Evolutionary conservation across 2,329 filamentous ascomycete genomes (phyloP).

Genomic region (Hypoxylon sp.): DNA sequence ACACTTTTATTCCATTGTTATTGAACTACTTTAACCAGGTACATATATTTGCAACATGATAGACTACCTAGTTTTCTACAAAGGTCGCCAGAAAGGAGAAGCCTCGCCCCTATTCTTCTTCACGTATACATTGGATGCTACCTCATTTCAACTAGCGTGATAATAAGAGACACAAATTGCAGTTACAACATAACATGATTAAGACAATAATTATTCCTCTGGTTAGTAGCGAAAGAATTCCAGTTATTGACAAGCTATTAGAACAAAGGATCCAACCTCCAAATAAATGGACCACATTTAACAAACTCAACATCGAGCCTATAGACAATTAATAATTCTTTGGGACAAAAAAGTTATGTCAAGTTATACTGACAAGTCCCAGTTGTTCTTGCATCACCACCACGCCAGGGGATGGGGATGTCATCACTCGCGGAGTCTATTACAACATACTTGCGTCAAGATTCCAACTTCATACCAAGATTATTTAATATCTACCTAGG

Average conservation of each 20-base stretch:
- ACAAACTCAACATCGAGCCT: background rate
- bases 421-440: slow-evolving; percentile 15
- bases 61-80: too few species aligned
- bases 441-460: slow-evolving; percentile 35
- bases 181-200: background rate
- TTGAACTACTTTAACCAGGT: background rate
- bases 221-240: background rate
- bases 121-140: too few species aligned
- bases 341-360: background rate
- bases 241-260: background rate
- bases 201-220: background rate
- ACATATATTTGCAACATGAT: background rate
- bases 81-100: too few species aligned
- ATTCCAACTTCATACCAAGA: slow-evolving; percentile 4
- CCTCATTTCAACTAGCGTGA: too few species aligned
- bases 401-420: slow-evolving; percentile 12
- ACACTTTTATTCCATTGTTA: background rate
- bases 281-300: background rate
- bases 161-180: too few species aligned
- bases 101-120: too few species aligned
- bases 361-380: background rate
- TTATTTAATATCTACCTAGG: slow-evolving; percentile 5
- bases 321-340: background rate
- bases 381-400: slow-evolving; percentile 8
- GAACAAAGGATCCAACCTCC: background rate